These are phyloP conservation scores for Venturia carpophila DNA, from an alignment of 2,329 filamentous ascomycete genomes.

Conservation along the genomic window DNA sequence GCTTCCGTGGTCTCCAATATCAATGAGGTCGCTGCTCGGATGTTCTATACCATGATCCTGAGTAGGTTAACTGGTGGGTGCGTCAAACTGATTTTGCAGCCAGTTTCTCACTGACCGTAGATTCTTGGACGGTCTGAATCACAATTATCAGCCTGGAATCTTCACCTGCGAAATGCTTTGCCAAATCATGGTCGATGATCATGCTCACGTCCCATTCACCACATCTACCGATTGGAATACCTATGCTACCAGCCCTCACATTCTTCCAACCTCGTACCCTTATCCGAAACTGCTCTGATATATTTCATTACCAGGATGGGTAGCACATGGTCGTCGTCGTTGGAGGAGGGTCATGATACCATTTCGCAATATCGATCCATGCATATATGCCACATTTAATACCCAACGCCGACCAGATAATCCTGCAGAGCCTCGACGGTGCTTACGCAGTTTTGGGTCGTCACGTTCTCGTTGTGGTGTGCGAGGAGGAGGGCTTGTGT, in stretches of 20 bases:
- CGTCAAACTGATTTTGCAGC: too few species aligned
- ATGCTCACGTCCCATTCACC: constrained; percentile 10
- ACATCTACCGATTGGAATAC: constrained; percentile 1
- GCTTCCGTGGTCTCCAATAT: too few species aligned
- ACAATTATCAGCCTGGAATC: not conserved
- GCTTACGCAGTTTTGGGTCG: constrained; percentile 67
- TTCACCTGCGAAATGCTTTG: not conserved
- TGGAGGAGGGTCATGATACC: not conserved
- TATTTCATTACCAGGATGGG: not conserved
- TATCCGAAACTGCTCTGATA: not conserved
- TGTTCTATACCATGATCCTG: too few species aligned
- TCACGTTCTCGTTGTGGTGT: constrained; percentile 68
- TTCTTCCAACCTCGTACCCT: not conserved
- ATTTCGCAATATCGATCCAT: not conserved
- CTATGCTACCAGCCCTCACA: not conserved
- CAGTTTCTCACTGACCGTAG: too few species aligned
- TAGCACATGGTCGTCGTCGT: not conserved
- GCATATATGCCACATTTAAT: constrained; percentile 44
- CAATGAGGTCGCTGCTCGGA: too few species aligned
- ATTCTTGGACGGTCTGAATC: too few species aligned
- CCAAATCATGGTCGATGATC: not conserved
- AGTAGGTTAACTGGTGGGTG: too few species aligned
- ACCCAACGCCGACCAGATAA: constrained; percentile 72
- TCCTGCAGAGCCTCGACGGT: constrained; percentile 79
- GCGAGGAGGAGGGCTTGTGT: constrained; percentile 80